These are phyloP conservation scores for Gastrodia elata DNA, from an alignment of 106 monocot species.

Conservation along the genomic window DNA sequence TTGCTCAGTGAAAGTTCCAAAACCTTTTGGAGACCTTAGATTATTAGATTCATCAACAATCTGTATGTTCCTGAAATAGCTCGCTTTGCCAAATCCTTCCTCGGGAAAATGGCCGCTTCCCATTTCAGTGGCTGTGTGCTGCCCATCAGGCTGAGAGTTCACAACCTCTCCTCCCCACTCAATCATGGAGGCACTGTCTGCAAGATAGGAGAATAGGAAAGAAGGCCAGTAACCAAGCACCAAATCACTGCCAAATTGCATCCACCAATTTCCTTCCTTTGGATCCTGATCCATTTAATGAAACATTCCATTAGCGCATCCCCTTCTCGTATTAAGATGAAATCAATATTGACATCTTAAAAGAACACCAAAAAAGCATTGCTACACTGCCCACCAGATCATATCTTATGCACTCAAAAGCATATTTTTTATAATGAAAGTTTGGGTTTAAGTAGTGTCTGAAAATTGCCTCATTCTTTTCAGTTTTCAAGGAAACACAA, in stretches of 20 bases:
- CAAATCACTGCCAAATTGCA: constrained; percentile 42
- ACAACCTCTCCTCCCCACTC: constrained; percentile 60
- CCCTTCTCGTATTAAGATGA: too few species aligned
- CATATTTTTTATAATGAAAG: too few species aligned
- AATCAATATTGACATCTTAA: too few species aligned
- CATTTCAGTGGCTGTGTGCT: constrained; percentile 51
- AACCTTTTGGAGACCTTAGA: constrained; percentile 20
- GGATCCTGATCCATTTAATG: constrained; percentile 29
- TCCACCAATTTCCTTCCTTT: constrained; percentile 45
- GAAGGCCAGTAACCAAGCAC: constrained; percentile 53
- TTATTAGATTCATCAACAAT: constrained; percentile 42
- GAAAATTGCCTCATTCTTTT: too few species aligned
- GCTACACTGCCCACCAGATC: too few species aligned
- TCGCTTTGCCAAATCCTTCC: constrained; percentile 43
- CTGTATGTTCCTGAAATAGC: constrained; percentile 52
- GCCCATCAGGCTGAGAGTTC: constrained; percentile 31
- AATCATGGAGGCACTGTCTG: constrained; percentile 35
- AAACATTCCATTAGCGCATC: too few species aligned
- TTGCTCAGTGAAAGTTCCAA: constrained; percentile 41
- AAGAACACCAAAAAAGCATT: too few species aligned
- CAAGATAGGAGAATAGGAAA: constrained; percentile 34
- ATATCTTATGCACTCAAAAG: too few species aligned
- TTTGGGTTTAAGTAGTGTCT: too few species aligned
- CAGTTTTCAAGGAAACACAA: too few species aligned
- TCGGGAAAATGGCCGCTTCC: constrained; percentile 48